Conservation (phyloP, 192 early-diverging fungal species). For the Rhizophagus prolifer region DNA sequence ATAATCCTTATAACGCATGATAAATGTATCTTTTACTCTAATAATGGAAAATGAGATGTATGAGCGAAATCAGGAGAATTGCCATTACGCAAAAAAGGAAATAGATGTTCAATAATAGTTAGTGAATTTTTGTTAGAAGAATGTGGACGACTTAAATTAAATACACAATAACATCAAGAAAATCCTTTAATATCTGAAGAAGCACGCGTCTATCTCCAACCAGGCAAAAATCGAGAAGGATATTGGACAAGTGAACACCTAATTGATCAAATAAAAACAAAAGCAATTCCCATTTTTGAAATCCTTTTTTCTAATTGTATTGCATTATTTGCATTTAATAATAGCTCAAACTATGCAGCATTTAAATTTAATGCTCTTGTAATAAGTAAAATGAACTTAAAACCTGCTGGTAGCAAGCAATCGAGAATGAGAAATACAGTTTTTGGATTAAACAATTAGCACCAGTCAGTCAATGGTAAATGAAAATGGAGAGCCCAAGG, state of each 20-base stretch:
- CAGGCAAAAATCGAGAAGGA: not conserved
- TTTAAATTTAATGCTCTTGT: not conserved
- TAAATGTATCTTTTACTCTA: too few relatives aligned
- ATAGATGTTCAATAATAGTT: not conserved
- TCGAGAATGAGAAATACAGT: not conserved
- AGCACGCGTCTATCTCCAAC: not conserved
- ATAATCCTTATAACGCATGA: not conserved
- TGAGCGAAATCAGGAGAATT: too few relatives aligned
- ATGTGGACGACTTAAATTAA: not conserved
- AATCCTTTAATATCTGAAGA: not conserved
- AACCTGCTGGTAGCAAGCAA: too few relatives aligned
- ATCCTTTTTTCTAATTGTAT: not conserved
- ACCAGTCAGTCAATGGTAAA: not conserved
- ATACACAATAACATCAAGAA: not conserved
- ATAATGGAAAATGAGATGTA: too few relatives aligned
- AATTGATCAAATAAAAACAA: not conserved
- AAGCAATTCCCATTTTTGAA: slow-evolving; percentile 12
- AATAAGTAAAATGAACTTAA: too few relatives aligned
- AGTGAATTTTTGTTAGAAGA: not conserved
- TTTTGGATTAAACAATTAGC: not conserved
- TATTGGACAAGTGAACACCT: too few relatives aligned
- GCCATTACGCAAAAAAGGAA: slow-evolving; percentile 8
- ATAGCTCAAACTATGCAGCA: not conserved
- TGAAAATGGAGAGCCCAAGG: not conserved
- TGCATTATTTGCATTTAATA: slow-evolving; percentile 21